Base-by-base conservation (phyloP, 1,139 yeast species). In the Zhuliangozyma parablackwelliae region DNA sequence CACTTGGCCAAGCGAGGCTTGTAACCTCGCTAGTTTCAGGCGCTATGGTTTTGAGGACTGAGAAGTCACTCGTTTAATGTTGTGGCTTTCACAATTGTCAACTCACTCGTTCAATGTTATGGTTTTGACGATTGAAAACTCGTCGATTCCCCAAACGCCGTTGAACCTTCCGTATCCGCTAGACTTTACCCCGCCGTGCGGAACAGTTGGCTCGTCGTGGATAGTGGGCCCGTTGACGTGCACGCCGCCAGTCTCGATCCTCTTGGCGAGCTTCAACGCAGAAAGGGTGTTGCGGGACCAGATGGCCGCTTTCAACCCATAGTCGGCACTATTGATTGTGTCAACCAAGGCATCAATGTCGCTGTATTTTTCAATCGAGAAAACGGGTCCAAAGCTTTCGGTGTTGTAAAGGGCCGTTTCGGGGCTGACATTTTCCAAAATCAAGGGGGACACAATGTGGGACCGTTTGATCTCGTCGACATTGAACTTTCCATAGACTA, bases 1-100 rank as follows among this genome's bases (percentile, higher is more conserved):
- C 75, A 75, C 46, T 57, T 89, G 38, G 84, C 88, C 3, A 65
- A 68, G 38, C 65, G 72, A 43, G 95, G 94, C 0, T 72, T 78
- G 39, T 86, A 59, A 54, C 21, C 9, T 25, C 31, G 42, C 23
- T 34, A 31, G 26, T 11, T 43, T 38, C 47, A 65, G 16, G 16
- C 16, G 16, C 4, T 16, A 9, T 45, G 10, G 42, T 38, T 32
- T 44, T 42, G 13, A 33, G 25, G 21, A 37, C 29, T 11, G 57
- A 44, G 46, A 74, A 75, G 47, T 68, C 75, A 24, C 64, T 63
- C 21, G 75, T 48, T 0, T 38, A 47, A 65, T 47, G 48, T 72
- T 72, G 8, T 45, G 10, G 42, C 37, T 32, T 44, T 42, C n/a
- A 33, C 27, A 16, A 39, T 29, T 11, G 57, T 4, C 28, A 8